Evolutionary conservation across 441 rosid genomes (phyloP).

Genomic region (Populus hybrid): DNA sequence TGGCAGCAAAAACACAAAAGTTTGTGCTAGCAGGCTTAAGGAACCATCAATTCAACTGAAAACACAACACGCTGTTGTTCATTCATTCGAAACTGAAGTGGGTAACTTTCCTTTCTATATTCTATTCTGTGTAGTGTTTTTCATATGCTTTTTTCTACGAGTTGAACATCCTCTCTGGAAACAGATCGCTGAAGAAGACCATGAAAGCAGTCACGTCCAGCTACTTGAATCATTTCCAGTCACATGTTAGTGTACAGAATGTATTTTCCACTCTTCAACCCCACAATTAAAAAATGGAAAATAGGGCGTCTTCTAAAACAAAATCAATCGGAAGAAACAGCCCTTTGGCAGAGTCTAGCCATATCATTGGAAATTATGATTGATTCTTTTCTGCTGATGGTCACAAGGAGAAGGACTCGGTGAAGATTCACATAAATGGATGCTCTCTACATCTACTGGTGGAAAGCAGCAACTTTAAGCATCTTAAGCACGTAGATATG

Average conservation of each 20-base stretch:
- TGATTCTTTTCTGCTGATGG: background rate
- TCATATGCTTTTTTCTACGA: background rate
- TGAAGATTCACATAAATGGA: background rate
- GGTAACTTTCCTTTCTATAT: background rate
- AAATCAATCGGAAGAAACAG: background rate
- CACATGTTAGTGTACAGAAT: background rate
- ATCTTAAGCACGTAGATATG: background rate
- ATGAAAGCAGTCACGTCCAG: background rate
- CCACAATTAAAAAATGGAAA: background rate
- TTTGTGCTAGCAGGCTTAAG: background rate
- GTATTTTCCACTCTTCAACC: background rate
- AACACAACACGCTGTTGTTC: background rate
- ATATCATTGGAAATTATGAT: background rate
- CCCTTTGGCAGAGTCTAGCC: background rate
- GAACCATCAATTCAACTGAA: background rate
- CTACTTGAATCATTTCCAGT: background rate
- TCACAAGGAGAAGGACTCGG: background rate
- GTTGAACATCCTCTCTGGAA: background rate
- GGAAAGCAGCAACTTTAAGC: background rate
- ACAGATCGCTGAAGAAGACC: background rate
- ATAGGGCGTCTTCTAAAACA: background rate
- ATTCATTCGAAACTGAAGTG: background rate
- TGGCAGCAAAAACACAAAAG: background rate
- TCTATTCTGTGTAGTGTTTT: background rate
- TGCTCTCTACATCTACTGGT: background rate